Conservation (phyloP, 257 asterid species). For the Euphrasia confusa region DNA sequence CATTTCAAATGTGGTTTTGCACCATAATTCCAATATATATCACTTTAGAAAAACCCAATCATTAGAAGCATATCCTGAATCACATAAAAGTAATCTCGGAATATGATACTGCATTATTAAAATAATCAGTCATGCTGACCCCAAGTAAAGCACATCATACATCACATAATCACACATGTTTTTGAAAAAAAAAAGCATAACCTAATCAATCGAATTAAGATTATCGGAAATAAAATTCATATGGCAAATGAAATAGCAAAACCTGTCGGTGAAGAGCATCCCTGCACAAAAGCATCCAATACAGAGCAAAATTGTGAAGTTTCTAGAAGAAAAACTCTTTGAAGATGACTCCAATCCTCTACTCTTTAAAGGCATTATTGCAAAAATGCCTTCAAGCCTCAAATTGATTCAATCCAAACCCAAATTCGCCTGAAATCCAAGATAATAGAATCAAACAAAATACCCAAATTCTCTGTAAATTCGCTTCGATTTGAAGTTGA, state of each 20-base stretch:
- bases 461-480: conserved; percentile 25
- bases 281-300: conserved; percentile 76
- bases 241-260: conserved; percentile 3
- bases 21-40: conserved; percentile 13
- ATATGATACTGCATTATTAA: background rate
- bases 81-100: background rate
- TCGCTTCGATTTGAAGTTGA: conserved; percentile 19
- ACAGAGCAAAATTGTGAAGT: conserved; percentile 56
- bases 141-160: background rate
- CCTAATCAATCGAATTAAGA: background rate
- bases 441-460: conserved; percentile 13
- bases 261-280: conserved; percentile 90
- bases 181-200: background rate
- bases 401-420: conserved; percentile 1
- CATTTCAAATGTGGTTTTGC: conserved; percentile 6
- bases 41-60: conserved; percentile 14
- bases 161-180: background rate
- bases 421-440: conserved; percentile 31
- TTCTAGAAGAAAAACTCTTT: conserved; percentile 42
- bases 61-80: conserved; percentile 7
- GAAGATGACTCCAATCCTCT: conserved; percentile 51
- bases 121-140: background rate
- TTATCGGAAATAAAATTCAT: conserved; percentile 5
- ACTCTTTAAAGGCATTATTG: conserved; percentile 58
- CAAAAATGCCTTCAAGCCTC: background rate